A percentile compares a stretch with the other conserved stretches of the same genome.
Evolutionary conservation across 2,329 filamentous ascomycete species (phyloP).

Genomic region (Alternaria postmessia): DNA sequence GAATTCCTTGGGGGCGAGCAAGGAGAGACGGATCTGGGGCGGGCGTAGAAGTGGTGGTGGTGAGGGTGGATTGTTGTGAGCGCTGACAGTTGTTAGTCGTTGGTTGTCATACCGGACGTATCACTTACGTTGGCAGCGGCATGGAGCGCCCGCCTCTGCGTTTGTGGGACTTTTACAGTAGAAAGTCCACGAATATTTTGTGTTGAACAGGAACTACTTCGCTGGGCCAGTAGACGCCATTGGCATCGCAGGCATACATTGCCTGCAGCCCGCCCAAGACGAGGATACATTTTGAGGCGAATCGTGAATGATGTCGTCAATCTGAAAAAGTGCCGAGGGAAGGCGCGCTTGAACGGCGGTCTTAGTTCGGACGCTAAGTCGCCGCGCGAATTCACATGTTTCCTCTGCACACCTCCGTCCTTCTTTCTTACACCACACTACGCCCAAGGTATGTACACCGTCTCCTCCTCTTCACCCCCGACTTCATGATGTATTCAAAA

Average conservation of each 20-base stretch:
- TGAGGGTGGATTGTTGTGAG: conserved; percentile 14
- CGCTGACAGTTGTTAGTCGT: conserved; percentile 27
- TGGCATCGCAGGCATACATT: conserved; percentile 38
- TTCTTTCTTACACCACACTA: conserved; percentile 18
- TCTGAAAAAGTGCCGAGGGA: conserved; percentile 9
- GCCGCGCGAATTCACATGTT: conserved; percentile 27
- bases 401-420: conserved; percentile 14
- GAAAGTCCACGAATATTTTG: conserved; percentile 11
- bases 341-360: conserved; percentile 26
- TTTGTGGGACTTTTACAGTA: conserved; percentile 16
- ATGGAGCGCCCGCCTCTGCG: conserved; percentile 33
- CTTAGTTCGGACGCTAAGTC: conserved; percentile 22
- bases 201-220: conserved; percentile 6
- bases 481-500: conserved; percentile 50
- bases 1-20: conserved; percentile 20
- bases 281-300: conserved; percentile 27
- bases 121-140: conserved; percentile 28
- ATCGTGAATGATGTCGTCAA: conserved; percentile 17
- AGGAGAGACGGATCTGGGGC: conserved; percentile 23
- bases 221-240: conserved; percentile 28
- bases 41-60: conserved; percentile 12
- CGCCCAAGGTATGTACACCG: conserved; percentile 28
- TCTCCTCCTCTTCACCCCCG: background rate
- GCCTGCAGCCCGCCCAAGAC: conserved; percentile 18
- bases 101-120: background rate